Base-by-base conservation (phyloP, 2,329 filamentous ascomycete species). In the Phaeomoniella chlamydospora region DNA sequence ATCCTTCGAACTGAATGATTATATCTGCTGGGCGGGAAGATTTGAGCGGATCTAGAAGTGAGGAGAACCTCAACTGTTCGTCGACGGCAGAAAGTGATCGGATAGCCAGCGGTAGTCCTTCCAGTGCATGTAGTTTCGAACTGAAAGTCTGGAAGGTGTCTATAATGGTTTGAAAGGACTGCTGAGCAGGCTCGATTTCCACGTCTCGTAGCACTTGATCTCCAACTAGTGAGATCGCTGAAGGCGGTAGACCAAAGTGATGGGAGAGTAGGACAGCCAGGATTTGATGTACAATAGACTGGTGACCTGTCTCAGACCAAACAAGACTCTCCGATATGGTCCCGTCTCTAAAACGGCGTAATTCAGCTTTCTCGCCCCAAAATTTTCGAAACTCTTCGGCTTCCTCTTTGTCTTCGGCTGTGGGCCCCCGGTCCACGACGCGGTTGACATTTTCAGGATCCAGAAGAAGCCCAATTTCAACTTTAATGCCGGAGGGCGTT, bases 301-400 rank as follows among this genome's bases (percentile, higher is more conserved):
- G 55, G 2, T 68, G 63, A 2, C 74, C 63, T 2, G 70, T 64
- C 37, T 72, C 71, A 2, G 67, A 67, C 90, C 90, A 98, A 14
- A 93, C 78, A 18, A 96, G 65, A 49, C 83, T 94, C 56, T 98
- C 92, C 5, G 86, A 68, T 45, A 98, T 94, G 47, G 80, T 88
- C 15, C 90, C 90, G 50, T 96, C 86, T 49, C 87, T 92, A 65
- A 98, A 98, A 14, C 90, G 81, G 44, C 90, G 75, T 32, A 98
- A 67, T 55, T 98, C 90, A 1, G 90, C 74, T 54, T 90, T 93
- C 6, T 88, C 80, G 4, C 88, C 90, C 90, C 92, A 98, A 53
- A 98, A 96, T 19, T 78, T 74, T 22, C 84, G 81, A 55, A 94
- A 98, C 18, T 69, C 70, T 6, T 77, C 75, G 15, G 86, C 80